These are phyloP conservation scores for Hordeum pubiflorum DNA, from an alignment of 202 grass and related monocot species.

Conservation along the genomic window DNA sequence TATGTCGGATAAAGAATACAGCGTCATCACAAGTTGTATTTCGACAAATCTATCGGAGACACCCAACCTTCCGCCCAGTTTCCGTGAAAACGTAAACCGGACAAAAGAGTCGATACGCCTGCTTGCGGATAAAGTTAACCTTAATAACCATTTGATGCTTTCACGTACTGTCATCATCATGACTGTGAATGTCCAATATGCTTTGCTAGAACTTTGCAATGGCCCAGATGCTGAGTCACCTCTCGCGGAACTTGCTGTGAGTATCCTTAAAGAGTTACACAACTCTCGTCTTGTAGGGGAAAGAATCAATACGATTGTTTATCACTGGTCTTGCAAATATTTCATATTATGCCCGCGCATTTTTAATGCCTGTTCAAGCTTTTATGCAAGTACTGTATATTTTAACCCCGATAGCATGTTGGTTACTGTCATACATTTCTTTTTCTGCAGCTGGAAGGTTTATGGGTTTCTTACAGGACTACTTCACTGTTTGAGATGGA, in stretches of 20 bases:
- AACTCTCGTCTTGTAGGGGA: neutral
- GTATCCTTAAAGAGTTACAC: constrained; percentile 21
- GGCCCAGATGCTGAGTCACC: constrained; percentile 72
- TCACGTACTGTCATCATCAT: constrained; percentile 62
- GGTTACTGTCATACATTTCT: neutral
- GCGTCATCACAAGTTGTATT: constrained; percentile 78
- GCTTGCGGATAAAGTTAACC: constrained; percentile 92
- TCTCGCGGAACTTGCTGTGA: constrained; percentile 76
- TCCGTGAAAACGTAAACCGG: constrained; percentile 62
- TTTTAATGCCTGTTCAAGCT: neutral
- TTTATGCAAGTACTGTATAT: neutral
- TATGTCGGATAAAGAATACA: constrained; percentile 96
- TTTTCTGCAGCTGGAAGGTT: constrained; percentile 71
- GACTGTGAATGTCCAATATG: constrained; percentile 74
- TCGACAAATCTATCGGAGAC: constrained; percentile 78
- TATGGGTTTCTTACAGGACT: constrained; percentile 97
- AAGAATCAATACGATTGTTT: neutral
- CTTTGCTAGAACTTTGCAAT: constrained; percentile 68
- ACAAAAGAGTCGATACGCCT: constrained; percentile 88
- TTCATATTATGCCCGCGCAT: neutral
- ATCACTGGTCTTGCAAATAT: constrained; percentile 9
- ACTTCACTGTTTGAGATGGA: constrained; percentile 86
- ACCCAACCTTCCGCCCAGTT: constrained; percentile 83
- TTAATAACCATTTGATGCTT: constrained; percentile 71
- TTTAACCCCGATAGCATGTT: constrained; percentile 1